Evolutionary conservation across 176 grass and related monocot genomes (phyloP).

Genomic region (Carex myosuroides): DNA sequence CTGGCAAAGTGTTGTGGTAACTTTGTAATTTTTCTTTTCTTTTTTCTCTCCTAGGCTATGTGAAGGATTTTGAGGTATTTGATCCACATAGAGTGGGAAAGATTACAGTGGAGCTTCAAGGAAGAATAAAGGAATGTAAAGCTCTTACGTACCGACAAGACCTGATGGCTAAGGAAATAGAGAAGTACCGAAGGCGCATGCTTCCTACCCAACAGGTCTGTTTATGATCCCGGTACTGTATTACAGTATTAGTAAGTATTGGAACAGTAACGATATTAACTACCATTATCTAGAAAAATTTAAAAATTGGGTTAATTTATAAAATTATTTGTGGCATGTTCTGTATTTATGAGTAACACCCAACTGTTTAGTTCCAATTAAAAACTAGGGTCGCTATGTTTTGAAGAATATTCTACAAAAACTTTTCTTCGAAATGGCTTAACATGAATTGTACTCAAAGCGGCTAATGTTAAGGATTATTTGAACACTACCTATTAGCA

Average conservation of each 20-base stretch:
- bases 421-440: neutral
- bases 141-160: constrained; percentile 82
- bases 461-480: neutral
- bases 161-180: constrained; percentile 70
- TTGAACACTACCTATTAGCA: neutral
- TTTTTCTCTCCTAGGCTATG: constrained; percentile 48
- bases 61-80: constrained; percentile 75
- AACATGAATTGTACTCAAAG: neutral
- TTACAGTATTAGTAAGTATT: neutral
- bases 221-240: neutral
- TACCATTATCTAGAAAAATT: neutral
- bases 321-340: neutral
- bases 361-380: neutral
- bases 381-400: neutral
- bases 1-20: neutral
- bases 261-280: neutral
- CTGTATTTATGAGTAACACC: neutral
- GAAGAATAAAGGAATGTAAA: constrained; percentile 83
- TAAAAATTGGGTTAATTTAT: neutral
- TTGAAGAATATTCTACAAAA: neutral
- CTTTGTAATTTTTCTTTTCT: neutral
- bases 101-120: constrained; percentile 72
- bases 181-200: constrained; percentile 59
- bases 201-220: constrained; percentile 84
- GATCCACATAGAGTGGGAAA: constrained; percentile 85